Evolutionary conservation across 768 basidiomycete genomes (phyloP).

Genomic region (Russula foetens): DNA sequence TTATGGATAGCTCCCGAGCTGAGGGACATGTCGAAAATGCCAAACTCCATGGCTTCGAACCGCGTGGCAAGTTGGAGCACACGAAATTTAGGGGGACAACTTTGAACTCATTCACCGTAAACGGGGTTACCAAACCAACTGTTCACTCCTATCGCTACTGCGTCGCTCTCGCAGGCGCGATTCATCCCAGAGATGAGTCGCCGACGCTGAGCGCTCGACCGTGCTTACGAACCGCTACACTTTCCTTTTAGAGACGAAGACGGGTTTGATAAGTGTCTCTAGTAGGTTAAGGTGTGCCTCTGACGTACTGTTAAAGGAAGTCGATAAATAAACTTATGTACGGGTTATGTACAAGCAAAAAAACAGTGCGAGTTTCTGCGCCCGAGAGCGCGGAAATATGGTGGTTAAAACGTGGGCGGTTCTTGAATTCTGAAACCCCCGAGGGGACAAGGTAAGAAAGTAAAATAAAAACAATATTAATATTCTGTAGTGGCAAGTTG

Average conservation of each 20-base stretch:
- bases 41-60: background rate
- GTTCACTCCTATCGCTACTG: background rate
- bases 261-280: background rate
- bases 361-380: background rate
- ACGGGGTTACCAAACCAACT: background rate
- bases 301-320: slow-evolving; percentile 8
- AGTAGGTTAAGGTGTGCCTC: background rate
- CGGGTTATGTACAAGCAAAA: slow-evolving; percentile 8
- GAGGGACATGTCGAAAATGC: background rate
- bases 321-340: slow-evolving; percentile 7
- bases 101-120: background rate
- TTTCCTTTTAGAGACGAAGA: slow-evolving; percentile 7
- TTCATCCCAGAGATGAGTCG: background rate
- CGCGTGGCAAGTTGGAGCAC: background rate
- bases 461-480: too few relatives aligned
- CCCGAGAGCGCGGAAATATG: background rate
- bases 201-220: slow-evolving; percentile 11
- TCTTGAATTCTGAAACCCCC: slow-evolving; percentile 12
- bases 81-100: background rate
- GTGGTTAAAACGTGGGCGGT: background rate
- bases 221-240: slow-evolving; percentile 3
- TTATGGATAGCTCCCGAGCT: background rate
- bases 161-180: background rate
- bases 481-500: background rate
- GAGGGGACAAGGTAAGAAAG: background rate